Evolutionary conservation across 306 rosid species (phyloP), one percentile per base, ranked within the genome.

Genomic region (Spatholobus suberectus): DNA sequence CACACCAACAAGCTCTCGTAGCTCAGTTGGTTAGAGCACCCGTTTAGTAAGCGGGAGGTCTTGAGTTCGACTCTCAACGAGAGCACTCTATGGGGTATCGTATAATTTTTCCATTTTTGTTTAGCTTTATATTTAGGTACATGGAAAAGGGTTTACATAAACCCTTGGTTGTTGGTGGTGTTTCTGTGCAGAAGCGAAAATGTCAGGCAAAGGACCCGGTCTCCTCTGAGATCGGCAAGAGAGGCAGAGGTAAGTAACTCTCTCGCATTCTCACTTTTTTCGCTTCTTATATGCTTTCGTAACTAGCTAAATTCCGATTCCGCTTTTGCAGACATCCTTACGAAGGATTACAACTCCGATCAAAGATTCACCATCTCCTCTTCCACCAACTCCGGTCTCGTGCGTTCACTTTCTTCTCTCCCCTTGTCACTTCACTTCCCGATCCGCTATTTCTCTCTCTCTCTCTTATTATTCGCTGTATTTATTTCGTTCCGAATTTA

Each of bases 21-120:
- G 92, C 92, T 91, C 93, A 90, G 91, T 88, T 85, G 92, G 92
- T 87, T 89, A 90, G 91, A 91, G 88, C 90, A 90, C 91, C 90
- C 86, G 92, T 89, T 89, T 89, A 89, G 91, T 89, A 89, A 89
- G 92, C 90, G 90, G 93, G 90, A 89, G 95, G 95, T 88, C 90
- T 88, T 91, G 93, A 91, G 93, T 89, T 91, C 90, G 58, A 91
- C 89, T 91, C 92, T 88, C 91, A 91, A 85, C 84, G 83, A 89
- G 86, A 88, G 91, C 91, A 29, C n/a, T n/a, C n/a, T n/a, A n/a
- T n/a, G n/a, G n/a, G n/a, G n/a, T n/a, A n/a, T n/a, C n/a, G n/a
- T n/a, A n/a, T n/a, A 29, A 29, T 29, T 29, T 29, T 29, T 29
- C 0, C 0, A 1, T 6, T 0, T 15, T 6, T 2, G 32, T 63